A percentile compares a stretch with the other conserved stretches of the same genome.
Evolutionary conservation across 2,329 filamentous ascomycete genomes (phyloP).

Genomic region (Claviceps spartinae): DNA sequence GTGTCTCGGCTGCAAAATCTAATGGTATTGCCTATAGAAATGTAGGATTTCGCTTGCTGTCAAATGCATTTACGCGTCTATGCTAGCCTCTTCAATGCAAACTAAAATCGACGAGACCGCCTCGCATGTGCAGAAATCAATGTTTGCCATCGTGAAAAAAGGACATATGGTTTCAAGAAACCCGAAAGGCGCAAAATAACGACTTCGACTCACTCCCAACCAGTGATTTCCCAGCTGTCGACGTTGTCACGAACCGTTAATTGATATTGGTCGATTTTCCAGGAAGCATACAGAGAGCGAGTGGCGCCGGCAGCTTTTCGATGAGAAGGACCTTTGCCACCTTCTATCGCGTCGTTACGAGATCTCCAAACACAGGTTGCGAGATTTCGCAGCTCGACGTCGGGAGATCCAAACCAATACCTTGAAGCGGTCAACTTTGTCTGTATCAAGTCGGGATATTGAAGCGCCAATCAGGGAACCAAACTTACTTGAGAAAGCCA

Average conservation of each 20-base stretch:
- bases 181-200: neutral
- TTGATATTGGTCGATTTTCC: conserved; percentile 56
- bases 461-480: neutral
- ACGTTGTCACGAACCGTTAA: conserved; percentile 55
- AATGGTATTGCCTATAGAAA: conserved; percentile 1
- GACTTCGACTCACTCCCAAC: conserved; percentile 31
- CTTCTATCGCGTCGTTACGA: conserved; percentile 43
- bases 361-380: conserved; percentile 64
- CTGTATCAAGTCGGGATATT: neutral
- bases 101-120: neutral
- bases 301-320: conserved; percentile 51
- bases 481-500: conserved; percentile 62
- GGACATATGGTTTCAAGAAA: neutral
- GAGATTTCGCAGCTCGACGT: conserved; percentile 59
- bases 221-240: conserved; percentile 46
- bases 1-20: neutral
- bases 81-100: neutral
- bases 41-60: conserved; percentile 1
- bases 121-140: neutral
- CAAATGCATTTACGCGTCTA: neutral
- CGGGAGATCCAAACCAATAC: conserved; percentile 78
- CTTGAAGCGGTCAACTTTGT: conserved; percentile 23
- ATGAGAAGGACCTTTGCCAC: conserved; percentile 46
- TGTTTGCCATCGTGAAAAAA: neutral
- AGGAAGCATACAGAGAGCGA: conserved; percentile 50